Base-by-base conservation (phyloP, 2,329 filamentous ascomycete genomes). In the Aspergillus sp. region DNA sequence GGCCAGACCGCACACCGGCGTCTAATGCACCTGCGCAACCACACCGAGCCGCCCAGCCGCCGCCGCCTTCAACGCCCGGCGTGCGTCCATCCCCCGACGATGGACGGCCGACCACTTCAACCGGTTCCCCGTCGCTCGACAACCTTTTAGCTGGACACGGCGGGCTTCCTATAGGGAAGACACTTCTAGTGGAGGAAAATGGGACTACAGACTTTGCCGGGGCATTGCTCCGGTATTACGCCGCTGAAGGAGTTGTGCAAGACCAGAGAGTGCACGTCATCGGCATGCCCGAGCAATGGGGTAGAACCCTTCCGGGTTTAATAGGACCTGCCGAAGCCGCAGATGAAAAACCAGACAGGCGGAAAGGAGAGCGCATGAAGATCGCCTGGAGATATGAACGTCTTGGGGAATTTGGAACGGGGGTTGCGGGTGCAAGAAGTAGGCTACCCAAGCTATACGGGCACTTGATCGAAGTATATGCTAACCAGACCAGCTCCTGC, bases 321-420 rank as follows among this genome's bases (percentile, higher is more conserved):
- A 82, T 83, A 47, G 76, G 81, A 62, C 76, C 80, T 51, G 73
- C 79, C 35, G 76, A 81, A 65, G 66, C 70, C 45, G 71, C 81
- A 33, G 77, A 80, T 35, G 74, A 78, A 44, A 77, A 75, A 56
- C 67, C 70, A 9, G 72, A 69, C 43, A 69, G 68, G 67, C 68
- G 72, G 73, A 76, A 72, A 64, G 81, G 82, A 14, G 90, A 93
- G 62, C 93, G 88, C 75, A 98, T 99, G 95, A 98, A 96, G 79
- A 99, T 99, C 79, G 95, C 95, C 3, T 99, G 95, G 95, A 84
- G 95, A 73, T 99, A 99, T 77, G 93, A 98, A 75, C 84, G 87
- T 35, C 76, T 98, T 53, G 89, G 90, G 15, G 88, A 89, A 63
- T 87, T 87, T 66, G 86, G 86, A 43, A 82, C 81, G 58, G 76